Base-by-base conservation (phyloP, 306 rosid genomes). In the Dryas drummondii region DNA sequence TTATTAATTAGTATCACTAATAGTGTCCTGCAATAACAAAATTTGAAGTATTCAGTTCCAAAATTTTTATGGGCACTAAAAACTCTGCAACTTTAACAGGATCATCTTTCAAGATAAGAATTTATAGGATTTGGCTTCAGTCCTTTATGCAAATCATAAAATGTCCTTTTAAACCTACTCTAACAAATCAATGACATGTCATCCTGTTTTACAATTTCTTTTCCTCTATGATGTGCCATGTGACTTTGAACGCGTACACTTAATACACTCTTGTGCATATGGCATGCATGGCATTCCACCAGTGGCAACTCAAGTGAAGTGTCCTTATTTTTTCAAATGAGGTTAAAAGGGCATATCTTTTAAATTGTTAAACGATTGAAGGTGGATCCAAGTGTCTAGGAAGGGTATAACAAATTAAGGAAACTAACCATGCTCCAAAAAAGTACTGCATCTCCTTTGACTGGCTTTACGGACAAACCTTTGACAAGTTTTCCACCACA, bases 361-460 rank as follows among this genome's bases (percentile, higher is more conserved):
- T 55, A 2, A 7, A 17, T 17, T 13, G 14, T 58, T 40, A 58
- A 22, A 40, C 7, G 63, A 26, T 40, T 7, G 63, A 58, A 58
- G 63, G 63, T 37, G 32, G 45, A 60, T n/a, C 42, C 17, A 14
- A 12, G 1, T 17, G 16, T 17, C 2, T 55, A 55, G 17, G 15
- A 73, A 26, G 32, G 37, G n/a, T 6, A 10, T 60, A 73, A 32
- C 9, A 48, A 16, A 61, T 32, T 42, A 26, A 64, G 70, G 81
- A 66, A 62, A 84, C 97, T 84, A 68, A 94, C 99, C 99, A 92
- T 88, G 87, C 99, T 94, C 99, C 97, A 94, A 81, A 94, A 94
- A 72, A 94, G 97, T 70, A 94, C 89, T 5, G 97, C 99, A 63
- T 92, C 88, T 85, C 99, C 99, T 87, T 88, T 90, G 61, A 47